phyloP scores from a whole-genome alignment of 768 basidiomycete genomes.

The Auriscalpium orientale region DNA sequence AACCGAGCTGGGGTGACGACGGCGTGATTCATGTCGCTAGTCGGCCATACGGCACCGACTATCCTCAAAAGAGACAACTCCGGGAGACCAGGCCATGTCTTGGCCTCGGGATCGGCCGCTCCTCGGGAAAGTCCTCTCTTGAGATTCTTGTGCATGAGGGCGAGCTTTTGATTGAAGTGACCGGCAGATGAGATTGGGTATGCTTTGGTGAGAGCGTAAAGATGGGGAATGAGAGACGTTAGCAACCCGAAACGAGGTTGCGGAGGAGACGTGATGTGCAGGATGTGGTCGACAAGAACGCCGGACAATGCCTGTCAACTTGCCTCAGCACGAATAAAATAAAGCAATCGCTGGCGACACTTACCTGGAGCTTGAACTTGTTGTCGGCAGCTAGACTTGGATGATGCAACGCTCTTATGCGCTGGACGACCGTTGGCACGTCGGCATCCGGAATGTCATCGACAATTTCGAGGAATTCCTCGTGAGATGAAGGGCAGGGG shows the following conservation, averaged over 20 bases:
- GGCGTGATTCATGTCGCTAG: conserved; percentile 88
- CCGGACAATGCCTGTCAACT: conserved; percentile 52
- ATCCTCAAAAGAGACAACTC: conserved; percentile 79
- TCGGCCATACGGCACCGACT: conserved; percentile 82
- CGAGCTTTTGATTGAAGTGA: conserved; percentile 74
- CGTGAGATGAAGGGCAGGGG: conserved; percentile 78
- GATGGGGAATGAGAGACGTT: conserved; percentile 64
- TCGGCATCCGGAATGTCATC: conserved; percentile 64
- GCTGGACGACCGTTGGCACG: conserved; percentile 74
- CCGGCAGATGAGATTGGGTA: conserved; percentile 79
- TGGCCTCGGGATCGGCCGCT: conserved; percentile 48
- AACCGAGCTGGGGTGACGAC: conserved; percentile 83
- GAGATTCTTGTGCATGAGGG: conserved; percentile 91
- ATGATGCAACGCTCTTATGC: conserved; percentile 87
- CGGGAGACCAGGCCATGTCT: conserved; percentile 82
- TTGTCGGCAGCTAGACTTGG: conserved; percentile 89
- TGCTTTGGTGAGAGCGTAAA: conserved; percentile 67
- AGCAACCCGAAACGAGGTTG: conserved; percentile 53
- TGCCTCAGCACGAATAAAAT: conserved; percentile 2
- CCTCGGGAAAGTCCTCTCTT: conserved; percentile 72
- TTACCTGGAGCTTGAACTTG: conserved; percentile 85
- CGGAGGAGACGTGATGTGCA: conserved; percentile 64
- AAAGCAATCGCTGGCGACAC: conserved; percentile 11
- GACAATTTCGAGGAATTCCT: conserved; percentile 83
- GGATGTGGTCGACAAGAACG: conserved; percentile 82